Evolutionary conservation across 805 yeast genomes (phyloP).

Genomic region (Clavispora asparagi): DNA sequence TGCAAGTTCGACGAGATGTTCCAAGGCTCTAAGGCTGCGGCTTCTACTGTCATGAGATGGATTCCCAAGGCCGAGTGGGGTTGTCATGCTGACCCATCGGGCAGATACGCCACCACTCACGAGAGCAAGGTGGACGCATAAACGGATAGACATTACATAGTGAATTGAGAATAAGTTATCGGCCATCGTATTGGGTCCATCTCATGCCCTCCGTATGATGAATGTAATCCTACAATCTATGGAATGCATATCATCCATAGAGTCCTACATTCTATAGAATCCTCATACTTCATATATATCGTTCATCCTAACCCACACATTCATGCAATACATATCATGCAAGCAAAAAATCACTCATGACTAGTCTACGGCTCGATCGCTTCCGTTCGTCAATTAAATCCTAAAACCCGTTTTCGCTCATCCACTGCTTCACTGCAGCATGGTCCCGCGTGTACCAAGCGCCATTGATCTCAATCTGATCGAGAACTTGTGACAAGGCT

Average conservation of each 20-base stretch:
- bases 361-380: no score
- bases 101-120: slow-evolving; percentile 92
- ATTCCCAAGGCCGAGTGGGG: slow-evolving; percentile 99
- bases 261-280: no score
- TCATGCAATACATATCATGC: no score
- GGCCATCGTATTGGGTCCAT: no score
- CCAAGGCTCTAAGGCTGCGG: slow-evolving; percentile 82
- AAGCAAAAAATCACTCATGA: no score
- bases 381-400: background rate
- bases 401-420: slow-evolving; percentile 15
- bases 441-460: slow-evolving; percentile 48
- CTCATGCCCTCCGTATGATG: no score
- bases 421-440: slow-evolving; percentile 40
- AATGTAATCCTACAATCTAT: no score
- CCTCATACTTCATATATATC: no score
- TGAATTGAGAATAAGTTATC: background rate
- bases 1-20: slow-evolving; percentile 90
- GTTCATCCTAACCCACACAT: no score
- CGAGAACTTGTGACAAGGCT: slow-evolving; percentile 52
- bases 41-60: slow-evolving; percentile 98
- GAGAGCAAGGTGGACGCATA: slow-evolving; percentile 43
- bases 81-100: slow-evolving; percentile 97
- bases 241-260: no score
- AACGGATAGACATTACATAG: background rate
- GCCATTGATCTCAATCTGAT: slow-evolving; percentile 44